Conservation (phyloP, 495 filamentous ascomycete species). For the Penicillium waksmanii region DNA sequence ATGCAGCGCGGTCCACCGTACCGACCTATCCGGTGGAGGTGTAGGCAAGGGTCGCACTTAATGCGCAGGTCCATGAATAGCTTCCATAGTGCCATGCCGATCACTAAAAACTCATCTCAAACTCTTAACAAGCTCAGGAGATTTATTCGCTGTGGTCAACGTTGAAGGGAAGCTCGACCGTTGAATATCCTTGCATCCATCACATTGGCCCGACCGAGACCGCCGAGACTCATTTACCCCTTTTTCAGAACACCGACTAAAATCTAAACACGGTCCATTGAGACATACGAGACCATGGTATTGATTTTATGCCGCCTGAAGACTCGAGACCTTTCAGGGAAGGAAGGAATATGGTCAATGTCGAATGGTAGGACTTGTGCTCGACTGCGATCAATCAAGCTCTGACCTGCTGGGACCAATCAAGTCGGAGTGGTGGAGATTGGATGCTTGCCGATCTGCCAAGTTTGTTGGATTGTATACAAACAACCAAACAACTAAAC, state of each 20-base stretch:
- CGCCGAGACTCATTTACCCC: conserved; percentile 1
- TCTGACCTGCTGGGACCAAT: not conserved
- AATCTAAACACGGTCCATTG: not conserved
- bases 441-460: not conserved
- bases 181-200: conserved; percentile 16
- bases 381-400: conserved; percentile 1
- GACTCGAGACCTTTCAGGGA: not conserved
- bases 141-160: not conserved
- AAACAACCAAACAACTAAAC: conserved; percentile 4
- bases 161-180: not conserved
- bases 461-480: conserved; percentile 3
- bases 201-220: conserved; percentile 6
- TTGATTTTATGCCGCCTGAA: not conserved
- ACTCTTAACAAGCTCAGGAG: not conserved
- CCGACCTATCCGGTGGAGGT: conserved; percentile 8
- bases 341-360: not conserved
- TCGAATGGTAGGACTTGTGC: not conserved
- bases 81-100: conserved; percentile 10
- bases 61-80: conserved; percentile 9
- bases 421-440: not conserved
- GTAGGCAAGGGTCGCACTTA: conserved; percentile 24
- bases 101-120: conserved; percentile 5
- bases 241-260: not conserved
- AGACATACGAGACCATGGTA: not conserved
- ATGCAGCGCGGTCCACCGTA: conserved; percentile 9